Conservation (phyloP, 2,329 filamentous ascomycete genomes). For the Beauveria sp. region DNA sequence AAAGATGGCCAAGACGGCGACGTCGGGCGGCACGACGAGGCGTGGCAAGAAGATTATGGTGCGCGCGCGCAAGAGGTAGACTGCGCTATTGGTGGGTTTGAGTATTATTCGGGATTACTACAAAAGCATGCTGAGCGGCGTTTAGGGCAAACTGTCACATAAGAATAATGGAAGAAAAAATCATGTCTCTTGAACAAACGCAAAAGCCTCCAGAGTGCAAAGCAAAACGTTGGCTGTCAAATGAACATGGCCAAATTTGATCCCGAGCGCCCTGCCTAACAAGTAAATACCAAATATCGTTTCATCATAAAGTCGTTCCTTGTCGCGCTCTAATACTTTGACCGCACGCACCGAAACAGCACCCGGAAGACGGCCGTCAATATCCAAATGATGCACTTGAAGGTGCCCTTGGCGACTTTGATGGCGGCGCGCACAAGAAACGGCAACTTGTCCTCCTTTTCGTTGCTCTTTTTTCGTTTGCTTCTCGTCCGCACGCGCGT, state of each 20-base stretch:
- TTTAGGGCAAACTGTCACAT: not conserved
- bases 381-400: constrained; percentile 53
- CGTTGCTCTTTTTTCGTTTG: constrained; percentile 28
- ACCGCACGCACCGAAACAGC: constrained; percentile 43
- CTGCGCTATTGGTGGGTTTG: not conserved
- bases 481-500: not conserved
- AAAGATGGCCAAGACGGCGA: constrained; percentile 59
- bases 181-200: not conserved
- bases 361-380: constrained; percentile 46
- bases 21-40: constrained; percentile 51
- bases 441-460: constrained; percentile 41
- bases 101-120: not conserved
- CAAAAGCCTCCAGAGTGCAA: not conserved
- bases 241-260: not conserved
- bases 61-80: constrained; percentile 52
- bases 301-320: not conserved
- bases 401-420: constrained; percentile 43
- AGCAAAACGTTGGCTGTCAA: not conserved
- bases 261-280: not conserved
- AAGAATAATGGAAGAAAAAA: not conserved
- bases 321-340: constrained; percentile 27
- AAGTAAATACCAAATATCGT: not conserved
- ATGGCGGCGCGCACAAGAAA: constrained; percentile 40
- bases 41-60: constrained; percentile 56
- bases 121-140: constrained; percentile 3